Evolutionary conservation across 305 asterid species (phyloP).

Genomic region (Solanum chacoense): DNA sequence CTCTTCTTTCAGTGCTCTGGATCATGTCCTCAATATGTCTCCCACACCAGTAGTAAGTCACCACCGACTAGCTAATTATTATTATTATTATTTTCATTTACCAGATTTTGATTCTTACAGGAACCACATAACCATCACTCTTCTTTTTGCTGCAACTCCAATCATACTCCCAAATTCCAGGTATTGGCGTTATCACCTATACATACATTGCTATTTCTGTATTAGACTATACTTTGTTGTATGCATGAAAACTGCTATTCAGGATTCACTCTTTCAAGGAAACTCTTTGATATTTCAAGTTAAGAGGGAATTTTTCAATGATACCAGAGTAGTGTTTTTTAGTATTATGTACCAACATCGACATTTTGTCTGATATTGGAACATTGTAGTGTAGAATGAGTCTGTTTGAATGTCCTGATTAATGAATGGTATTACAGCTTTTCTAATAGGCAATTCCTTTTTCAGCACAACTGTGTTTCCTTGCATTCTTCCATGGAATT

Average conservation of each 20-base stretch:
- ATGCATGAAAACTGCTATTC: neutral
- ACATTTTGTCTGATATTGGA: neutral
- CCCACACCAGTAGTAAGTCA: slow-evolving; percentile 33
- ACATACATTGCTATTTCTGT: neutral
- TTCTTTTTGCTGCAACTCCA: slow-evolving; percentile 8
- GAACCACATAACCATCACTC: neutral
- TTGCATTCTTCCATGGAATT: slow-evolving; percentile 57
- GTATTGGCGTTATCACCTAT: neutral
- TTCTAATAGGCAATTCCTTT: neutral
- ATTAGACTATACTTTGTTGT: neutral
- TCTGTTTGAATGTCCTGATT: neutral
- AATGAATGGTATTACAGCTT: neutral
- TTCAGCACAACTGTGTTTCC: slow-evolving; percentile 1
- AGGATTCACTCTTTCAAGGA: neutral
- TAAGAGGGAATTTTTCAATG: neutral
- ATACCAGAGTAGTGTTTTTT: neutral
- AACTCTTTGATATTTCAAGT: neutral
- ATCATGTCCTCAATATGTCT: slow-evolving; percentile 39
- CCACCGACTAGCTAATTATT: neutral
- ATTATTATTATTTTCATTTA: neutral
- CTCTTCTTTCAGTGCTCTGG: neutral
- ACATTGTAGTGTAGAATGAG: neutral
- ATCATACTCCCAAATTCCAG: neutral
- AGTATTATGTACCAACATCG: neutral
- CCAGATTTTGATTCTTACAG: slow-evolving; percentile 4